A percentile compares a stretch with the other conserved stretches of the same genome.
These are phyloP conservation scores for Mycena sp. DNA, from an alignment of 1,284 basidiomycete genomes.

Conservation along the genomic window DNA sequence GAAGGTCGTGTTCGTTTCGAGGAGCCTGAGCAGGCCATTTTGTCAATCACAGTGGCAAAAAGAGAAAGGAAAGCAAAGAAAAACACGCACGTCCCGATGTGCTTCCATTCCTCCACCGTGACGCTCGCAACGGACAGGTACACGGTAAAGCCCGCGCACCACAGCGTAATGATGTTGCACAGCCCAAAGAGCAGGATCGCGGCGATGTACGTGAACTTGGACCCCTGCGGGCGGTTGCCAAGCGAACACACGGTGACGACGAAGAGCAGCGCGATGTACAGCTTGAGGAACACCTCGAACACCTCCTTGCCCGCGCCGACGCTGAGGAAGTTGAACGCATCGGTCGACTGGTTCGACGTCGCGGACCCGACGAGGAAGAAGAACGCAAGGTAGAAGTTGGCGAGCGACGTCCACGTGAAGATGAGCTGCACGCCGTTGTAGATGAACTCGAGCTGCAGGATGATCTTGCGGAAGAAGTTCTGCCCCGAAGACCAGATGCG, in stretches of 20 bases:
- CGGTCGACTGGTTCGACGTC: slow-evolving; percentile 60
- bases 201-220: slow-evolving; percentile 84
- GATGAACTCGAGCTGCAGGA: slow-evolving; percentile 84
- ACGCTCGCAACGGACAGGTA: slow-evolving; percentile 83
- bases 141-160: slow-evolving; percentile 90
- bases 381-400: slow-evolving; percentile 87
- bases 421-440: slow-evolving; percentile 83
- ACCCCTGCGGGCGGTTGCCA: slow-evolving; percentile 89
- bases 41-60: too few relatives aligned
- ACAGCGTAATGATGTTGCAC: slow-evolving; percentile 82
- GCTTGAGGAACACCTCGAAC: slow-evolving; percentile 85
- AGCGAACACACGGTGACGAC: slow-evolving; percentile 83
- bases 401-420: slow-evolving; percentile 87
- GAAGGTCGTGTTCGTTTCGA: slow-evolving; percentile 75
- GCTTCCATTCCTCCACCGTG: slow-evolving; percentile 74
- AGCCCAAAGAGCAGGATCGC: slow-evolving; percentile 80
- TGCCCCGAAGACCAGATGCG: slow-evolving; percentile 94
- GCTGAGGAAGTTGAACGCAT: slow-evolving; percentile 84
- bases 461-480: slow-evolving; percentile 83
- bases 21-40: too few relatives aligned
- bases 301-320: slow-evolving; percentile 77
- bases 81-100: slow-evolving; percentile 71
- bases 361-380: slow-evolving; percentile 69
- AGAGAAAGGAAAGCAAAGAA: too few relatives aligned
- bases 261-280: slow-evolving; percentile 82